phyloP scores from a whole-genome alignment of 1,139 yeast genomes.

The Hyphopichia pseudoburtonii region DNA sequence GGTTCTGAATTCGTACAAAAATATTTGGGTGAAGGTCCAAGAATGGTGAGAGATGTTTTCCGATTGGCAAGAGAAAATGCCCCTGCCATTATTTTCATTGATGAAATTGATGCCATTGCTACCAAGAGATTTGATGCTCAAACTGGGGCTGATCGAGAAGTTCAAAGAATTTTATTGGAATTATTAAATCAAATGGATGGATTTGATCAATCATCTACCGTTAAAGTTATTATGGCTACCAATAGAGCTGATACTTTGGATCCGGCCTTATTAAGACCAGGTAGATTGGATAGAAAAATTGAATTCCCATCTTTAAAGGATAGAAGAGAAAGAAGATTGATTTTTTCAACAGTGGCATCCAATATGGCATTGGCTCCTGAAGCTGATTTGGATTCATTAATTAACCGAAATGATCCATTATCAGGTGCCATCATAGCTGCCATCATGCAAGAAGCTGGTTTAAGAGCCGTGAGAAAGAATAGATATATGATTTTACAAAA shows the following conservation, averaged over 20 bases:
- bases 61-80: slow-evolving; percentile 96
- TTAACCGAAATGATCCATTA: slow-evolving; percentile 92
- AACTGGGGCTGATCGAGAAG: slow-evolving; percentile 99
- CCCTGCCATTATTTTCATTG: slow-evolving; percentile 94
- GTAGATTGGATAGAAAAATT: slow-evolving; percentile 96
- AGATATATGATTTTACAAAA: slow-evolving; percentile 93
- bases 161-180: slow-evolving; percentile 95
- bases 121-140: slow-evolving; percentile 99
- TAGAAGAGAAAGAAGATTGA: slow-evolving; percentile 95
- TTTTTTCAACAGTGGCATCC: slow-evolving; percentile 93
- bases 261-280: slow-evolving; percentile 96
- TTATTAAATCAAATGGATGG: slow-evolving; percentile 99
- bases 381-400: slow-evolving; percentile 91
- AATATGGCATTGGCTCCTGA: slow-evolving; percentile 98
- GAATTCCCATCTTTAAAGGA: slow-evolving; percentile 96
- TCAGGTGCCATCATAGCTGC: slow-evolving; percentile 99
- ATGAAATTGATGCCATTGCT: slow-evolving; percentile 98
- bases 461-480: slow-evolving; percentile 96
- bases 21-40: slow-evolving; percentile 97
- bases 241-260: slow-evolving; percentile 97
- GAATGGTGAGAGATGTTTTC: slow-evolving; percentile 99
- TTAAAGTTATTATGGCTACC: slow-evolving; percentile 98
- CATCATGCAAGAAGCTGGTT: slow-evolving; percentile 99
- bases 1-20: slow-evolving; percentile 99
- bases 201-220: slow-evolving; percentile 92